phyloP scores from a whole-genome alignment of 352 stramenopile genomes.

The Phytophthora fragariae region DNA sequence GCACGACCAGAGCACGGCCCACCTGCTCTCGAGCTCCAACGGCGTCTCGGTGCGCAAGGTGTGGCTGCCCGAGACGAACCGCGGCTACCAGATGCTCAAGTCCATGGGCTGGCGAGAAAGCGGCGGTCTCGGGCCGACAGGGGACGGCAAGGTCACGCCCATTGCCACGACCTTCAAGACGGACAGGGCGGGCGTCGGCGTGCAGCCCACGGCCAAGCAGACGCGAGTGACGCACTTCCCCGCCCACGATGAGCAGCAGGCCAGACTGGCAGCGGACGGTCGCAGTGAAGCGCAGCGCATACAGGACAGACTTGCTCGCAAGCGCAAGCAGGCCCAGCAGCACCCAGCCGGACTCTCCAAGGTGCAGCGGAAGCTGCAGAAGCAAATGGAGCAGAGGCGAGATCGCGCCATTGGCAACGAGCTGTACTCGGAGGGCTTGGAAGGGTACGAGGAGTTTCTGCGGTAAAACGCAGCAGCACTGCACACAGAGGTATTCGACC shows the following conservation, averaged over 20 bases:
- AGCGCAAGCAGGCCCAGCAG: slow-evolving; percentile 49
- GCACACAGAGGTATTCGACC: background rate
- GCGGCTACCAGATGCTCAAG: slow-evolving; percentile 65
- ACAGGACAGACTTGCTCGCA: slow-evolving; percentile 53
- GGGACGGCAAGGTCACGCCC: slow-evolving; percentile 51
- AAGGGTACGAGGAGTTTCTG: slow-evolving; percentile 70
- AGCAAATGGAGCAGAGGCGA: slow-evolving; percentile 45
- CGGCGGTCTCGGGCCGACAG: slow-evolving; percentile 43
- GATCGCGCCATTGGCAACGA: slow-evolving; percentile 56
- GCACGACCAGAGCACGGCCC: slow-evolving; percentile 63
- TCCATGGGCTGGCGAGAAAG: slow-evolving; percentile 67
- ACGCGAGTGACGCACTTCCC: slow-evolving; percentile 53
- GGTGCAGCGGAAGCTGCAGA: slow-evolving; percentile 50
- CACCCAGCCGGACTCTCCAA: slow-evolving; percentile 28
- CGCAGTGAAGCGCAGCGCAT: slow-evolving; percentile 47
- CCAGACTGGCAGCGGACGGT: slow-evolving; percentile 37
- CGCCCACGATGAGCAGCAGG: slow-evolving; percentile 46
- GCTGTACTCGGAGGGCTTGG: slow-evolving; percentile 54
- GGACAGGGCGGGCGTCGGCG: slow-evolving; percentile 51
- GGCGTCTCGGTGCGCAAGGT: slow-evolving; percentile 61
- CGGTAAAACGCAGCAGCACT: slow-evolving; percentile 22
- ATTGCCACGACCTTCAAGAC: slow-evolving; percentile 65
- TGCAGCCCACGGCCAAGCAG: slow-evolving; percentile 34
- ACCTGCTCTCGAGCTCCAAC: slow-evolving; percentile 57
- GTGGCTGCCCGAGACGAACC: slow-evolving; percentile 76